Percentiles rank a stretch among this genome's conserved stretches.
These are phyloP conservation scores for Penicillium macrosclerotiorum DNA, from an alignment of 495 filamentous ascomycete genomes.

Conservation along the genomic window DNA sequence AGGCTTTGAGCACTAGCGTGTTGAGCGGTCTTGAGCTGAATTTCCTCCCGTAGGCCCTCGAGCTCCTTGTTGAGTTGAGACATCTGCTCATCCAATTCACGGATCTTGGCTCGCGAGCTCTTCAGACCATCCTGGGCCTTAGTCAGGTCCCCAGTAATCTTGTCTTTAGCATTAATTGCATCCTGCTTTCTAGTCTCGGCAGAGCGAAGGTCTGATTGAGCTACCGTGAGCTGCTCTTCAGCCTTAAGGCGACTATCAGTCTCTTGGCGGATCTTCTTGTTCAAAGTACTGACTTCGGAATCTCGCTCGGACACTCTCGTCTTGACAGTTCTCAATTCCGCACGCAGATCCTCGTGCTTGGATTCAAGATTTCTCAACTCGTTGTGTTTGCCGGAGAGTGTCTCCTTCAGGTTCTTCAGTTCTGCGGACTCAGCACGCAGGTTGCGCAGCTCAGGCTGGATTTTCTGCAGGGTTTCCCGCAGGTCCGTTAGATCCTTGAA, in stretches of 20 bases:
- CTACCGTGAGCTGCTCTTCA: constrained; percentile 70
- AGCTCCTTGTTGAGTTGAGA: constrained; percentile 63
- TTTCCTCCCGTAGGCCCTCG: constrained; percentile 70
- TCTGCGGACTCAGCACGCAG: constrained; percentile 73
- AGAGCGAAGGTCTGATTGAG: constrained; percentile 71
- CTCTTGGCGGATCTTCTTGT: constrained; percentile 73
- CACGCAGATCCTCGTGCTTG: constrained; percentile 74
- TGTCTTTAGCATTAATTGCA: constrained; percentile 68
- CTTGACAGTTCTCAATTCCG: constrained; percentile 67
- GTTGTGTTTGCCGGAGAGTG: constrained; percentile 61
- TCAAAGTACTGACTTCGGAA: constrained; percentile 69
- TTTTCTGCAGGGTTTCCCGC: constrained; percentile 72
- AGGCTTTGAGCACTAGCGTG: constrained; percentile 79
- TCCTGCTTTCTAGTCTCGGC: constrained; percentile 77
- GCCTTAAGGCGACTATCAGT: constrained; percentile 65
- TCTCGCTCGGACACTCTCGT: constrained; percentile 70
- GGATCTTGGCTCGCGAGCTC: constrained; percentile 58
- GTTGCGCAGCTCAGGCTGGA: constrained; percentile 77
- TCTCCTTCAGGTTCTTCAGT: constrained; percentile 68
- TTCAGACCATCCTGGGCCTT: constrained; percentile 68
- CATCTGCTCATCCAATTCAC: constrained; percentile 69
- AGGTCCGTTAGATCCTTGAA: constrained; percentile 87
- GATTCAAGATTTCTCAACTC: constrained; percentile 74
- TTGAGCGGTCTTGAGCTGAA: constrained; percentile 80
- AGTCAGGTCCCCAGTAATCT: constrained; percentile 61